Evolutionary conservation across 75 land plant species (phyloP), one percentile per base, ranked within the genome.

Genomic region (Sequoiadendron giganteum): DNA sequence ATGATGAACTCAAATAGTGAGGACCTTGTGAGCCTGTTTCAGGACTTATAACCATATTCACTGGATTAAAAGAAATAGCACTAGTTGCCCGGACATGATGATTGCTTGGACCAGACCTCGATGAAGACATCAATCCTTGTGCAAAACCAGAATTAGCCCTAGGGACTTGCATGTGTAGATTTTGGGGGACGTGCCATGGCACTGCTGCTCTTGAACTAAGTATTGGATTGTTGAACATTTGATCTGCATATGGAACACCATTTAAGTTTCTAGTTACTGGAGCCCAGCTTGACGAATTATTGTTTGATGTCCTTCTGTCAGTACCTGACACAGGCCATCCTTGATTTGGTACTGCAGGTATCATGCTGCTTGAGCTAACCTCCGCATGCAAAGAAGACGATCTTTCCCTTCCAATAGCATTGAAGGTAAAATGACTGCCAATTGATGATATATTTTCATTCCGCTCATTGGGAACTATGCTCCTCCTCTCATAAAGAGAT

Each of bases 361-460:
- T 47, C 19, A 47, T 82, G 84, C 52, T 40, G 52, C 84, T 82
- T 47, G 84, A 82, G 15, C 84, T 82, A 32, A 49, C 25, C 42
- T 43, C 84, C 7, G 14, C 9, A 47, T 47, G 84, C 30, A 82
- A 82, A 82, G 83, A 81, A 78, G 82, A 19, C 47, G 32, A 16
- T 34, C 49, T 82, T 43, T 47, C 84, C 49, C 84, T 43, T 47
- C 48, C 84, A 82, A 10, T 2, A 45, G 49, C 28, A 45, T 39
- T 45, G 49, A n/a, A 82, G 30, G 49, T 82, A 47, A 82, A 82
- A 47, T 82, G 52, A 82, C 34, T 82, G n/a, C 52, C 48, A 82
- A 28, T 11, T 47, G 49, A 45, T 16, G 84, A 48, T 32, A 82
- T 82, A 82, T 82, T 82, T 82, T 82, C 84, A 47, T 82, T 82